Evolutionary conservation across 768 basidiomycete species (phyloP), one percentile per base, ranked within the genome.

Genomic region (Paxillus ammoniavirescens): DNA sequence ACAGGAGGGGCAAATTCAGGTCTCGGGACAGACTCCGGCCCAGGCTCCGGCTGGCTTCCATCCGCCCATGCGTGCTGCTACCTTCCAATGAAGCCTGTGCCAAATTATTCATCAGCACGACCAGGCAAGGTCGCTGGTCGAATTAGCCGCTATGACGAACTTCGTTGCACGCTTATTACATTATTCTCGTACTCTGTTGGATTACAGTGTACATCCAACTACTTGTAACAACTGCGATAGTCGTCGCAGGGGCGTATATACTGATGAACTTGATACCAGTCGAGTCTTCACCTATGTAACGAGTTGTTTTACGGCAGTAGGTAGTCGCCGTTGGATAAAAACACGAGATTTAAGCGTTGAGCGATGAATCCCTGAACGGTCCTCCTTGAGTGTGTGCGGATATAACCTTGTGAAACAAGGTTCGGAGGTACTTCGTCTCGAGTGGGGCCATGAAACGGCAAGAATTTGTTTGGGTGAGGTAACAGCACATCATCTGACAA

Each of bases 1-100:
- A 28, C 77, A 79, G 28, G 77, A 79, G 43, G 65, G 70, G 13
- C 69, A 70, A n/a, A 12, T 71, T 12, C 60, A 71, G 36, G 33
- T 66, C 18, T 62, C 69, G 9, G 66, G 58, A 17, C 61, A 65
- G 40, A 26, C 26, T 26, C 26, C 26, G 26, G 0, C 49, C 0
- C 60, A 59, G 44, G 58, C 59, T 23, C 57, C 62, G 15, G 33
- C 44, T 0, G 59, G 62, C 14, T 61, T 67, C 45, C 69, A 56
- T 15, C 57, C 65, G 26, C 67, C 67, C 5, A 3, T 63, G 30
- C 68, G 68, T 3, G 69, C 68, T 13, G 65, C 69, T 37, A 69
- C 68, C 12, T 67, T 69, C 59, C 65, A 58, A 58, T 65, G 52
- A 63, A 52, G 17, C 21, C 36, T 7, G 33, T 23, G 31, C 18